Evolutionary conservation across 116 monocot genomes (phyloP), one percentile per base, ranked within the genome.

Genomic region (Dioscorea cayenensis): DNA sequence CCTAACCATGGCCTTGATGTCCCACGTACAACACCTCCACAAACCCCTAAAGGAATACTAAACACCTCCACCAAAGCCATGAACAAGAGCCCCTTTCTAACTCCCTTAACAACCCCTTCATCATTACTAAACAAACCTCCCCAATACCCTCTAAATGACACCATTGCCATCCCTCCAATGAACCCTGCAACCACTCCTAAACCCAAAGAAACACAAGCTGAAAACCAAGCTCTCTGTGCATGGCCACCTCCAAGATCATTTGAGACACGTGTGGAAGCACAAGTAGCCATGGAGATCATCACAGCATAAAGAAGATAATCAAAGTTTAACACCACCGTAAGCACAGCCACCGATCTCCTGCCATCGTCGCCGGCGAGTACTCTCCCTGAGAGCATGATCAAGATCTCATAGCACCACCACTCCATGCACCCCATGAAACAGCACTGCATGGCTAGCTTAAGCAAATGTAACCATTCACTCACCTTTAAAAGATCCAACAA

Each of bases 341-440:
- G 67, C 50, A 93, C 85, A 3, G 80, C 60, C 71, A 99, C 86
- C 32, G 5, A 69, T 13, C 71, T 76, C 19, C 71, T 7, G 91
- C 7, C 43, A 43, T 12, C 43, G 8, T 12, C 79, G 66, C 89
- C 75, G 0, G 77, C 83, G 10, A 91, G 79, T 25, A 25, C 25
- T 20, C 83, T 71, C 16, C 97, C 94, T 0, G 97, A 67, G 11
- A 94, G 83, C 64, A 99, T 48, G 23, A 94, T 66, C 23, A 93
- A 37, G 12, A 94, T 99, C 86, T 99, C 97, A 64, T 81, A 99
- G 82, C 90, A 93, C 94, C 97, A 99, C 97, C 97, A 99, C 65
- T 99, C 97, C 7, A 99, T 81, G 74, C 94, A 99, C 0, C 84
- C 84, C 19, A 76, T 86, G 22, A 99, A 72, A 81, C 97, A 99